Evolutionary conservation across 768 basidiomycete species (phyloP), one percentile per base, ranked within the genome.

Genomic region (Pisolithus orientalis): DNA sequence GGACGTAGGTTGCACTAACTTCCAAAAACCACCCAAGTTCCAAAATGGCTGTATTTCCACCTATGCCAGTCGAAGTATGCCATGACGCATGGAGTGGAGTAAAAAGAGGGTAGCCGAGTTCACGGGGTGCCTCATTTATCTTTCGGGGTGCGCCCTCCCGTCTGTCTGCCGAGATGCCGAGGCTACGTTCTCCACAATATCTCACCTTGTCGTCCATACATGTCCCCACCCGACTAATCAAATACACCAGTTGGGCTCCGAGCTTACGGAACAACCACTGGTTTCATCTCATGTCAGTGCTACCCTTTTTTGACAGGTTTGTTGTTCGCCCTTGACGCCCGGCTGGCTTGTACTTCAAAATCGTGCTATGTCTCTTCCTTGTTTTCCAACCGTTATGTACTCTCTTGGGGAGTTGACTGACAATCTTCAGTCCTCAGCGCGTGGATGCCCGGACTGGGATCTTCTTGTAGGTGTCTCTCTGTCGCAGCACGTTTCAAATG

Each of bases 81-180:
- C 13, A 47, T 47, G 46, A 47, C 46, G 46, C 46, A 45, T 10
- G 9, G n/a, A 47, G 63, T 66, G 65, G 64, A 65, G 65, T 56
- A 45, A 51, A 51, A 51, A 14, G 51, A 61, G 57, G 58, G 50
- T 59, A 51, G 47, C 57, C 63, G 59, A 55, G 55, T 57, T 53
- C 47, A 40, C 14, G 21, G 46, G 49, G 58, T 54, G 50, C 49
- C 53, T 28, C 44, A 37, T 51, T 57, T 50, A 62, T 53, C 65
- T 67, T 55, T 63, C 57, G 65, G 65, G 65, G 66, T 62, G 52
- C 46, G 48, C 53, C 48, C 43, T 25, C 53, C 24, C 52, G 49
- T 54, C 58, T 58, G 54, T 53, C 47, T 47, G 66, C 66, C 66
- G 66, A 69, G 49, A 67, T 67, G 66, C 66, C 66, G 66, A 68